Conservation (phyloP, 2,329 filamentous ascomycete species). For the Blastomyces percursus region DNA sequence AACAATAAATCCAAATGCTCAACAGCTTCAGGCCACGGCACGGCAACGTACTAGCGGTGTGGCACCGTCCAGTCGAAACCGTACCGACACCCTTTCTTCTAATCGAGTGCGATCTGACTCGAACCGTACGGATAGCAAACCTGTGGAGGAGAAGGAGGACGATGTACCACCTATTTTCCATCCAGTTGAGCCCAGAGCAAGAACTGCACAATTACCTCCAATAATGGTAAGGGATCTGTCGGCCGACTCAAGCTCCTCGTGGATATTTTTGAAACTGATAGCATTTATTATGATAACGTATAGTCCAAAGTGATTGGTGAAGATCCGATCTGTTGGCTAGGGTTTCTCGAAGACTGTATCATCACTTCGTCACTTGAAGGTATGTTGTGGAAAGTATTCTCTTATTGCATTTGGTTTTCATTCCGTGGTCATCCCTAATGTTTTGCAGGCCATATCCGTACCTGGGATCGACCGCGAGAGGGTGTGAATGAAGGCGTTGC, state of each 20-base stretch:
- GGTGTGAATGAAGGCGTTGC: slow-evolving; percentile 27
- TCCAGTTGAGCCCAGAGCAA: slow-evolving; percentile 70
- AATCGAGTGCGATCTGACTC: slow-evolving; percentile 62
- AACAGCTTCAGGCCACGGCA: slow-evolving; percentile 26
- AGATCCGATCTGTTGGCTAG: slow-evolving; percentile 79
- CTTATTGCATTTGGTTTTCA: not conserved
- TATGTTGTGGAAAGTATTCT: slow-evolving; percentile 36
- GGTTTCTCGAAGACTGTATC: slow-evolving; percentile 88
- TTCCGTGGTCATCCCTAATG: slow-evolving; percentile 12
- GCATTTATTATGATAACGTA: slow-evolving; percentile 9
- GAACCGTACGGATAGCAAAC: slow-evolving; percentile 42
- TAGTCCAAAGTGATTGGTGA: slow-evolving; percentile 74
- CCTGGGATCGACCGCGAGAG: slow-evolving; percentile 56
- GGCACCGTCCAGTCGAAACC: slow-evolving; percentile 42
- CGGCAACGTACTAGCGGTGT: slow-evolving; percentile 31
- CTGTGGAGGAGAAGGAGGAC: slow-evolving; percentile 41
- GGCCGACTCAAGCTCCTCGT: not conserved
- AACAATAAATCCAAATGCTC: slow-evolving; percentile 1
- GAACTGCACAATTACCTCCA: slow-evolving; percentile 76
- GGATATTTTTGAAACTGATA: not conserved
- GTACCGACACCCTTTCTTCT: slow-evolving; percentile 51
- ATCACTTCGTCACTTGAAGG: slow-evolving; percentile 86
- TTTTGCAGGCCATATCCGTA: slow-evolving; percentile 57
- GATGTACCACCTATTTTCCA: slow-evolving; percentile 57
- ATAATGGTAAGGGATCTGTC: slow-evolving; percentile 56